Evolutionary conservation across 2,329 filamentous ascomycete species (phyloP).

Genomic region (Scopulariopsis brevicaulis): DNA sequence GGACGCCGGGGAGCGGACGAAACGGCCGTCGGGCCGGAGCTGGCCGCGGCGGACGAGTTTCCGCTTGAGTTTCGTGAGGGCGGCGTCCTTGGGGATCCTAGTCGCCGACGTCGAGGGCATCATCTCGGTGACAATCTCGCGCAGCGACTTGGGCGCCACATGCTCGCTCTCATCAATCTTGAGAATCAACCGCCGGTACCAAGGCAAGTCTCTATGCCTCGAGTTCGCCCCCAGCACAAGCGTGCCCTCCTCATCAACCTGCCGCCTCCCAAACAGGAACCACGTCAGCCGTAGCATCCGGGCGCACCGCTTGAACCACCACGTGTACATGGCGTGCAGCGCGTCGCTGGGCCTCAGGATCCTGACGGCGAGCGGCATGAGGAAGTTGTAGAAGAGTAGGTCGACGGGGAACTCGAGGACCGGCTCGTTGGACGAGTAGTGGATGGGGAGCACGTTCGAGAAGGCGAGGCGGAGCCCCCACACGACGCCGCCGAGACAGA

Average conservation of each 20-base stretch:
- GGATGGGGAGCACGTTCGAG: constrained; percentile 70
- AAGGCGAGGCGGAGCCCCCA: constrained; percentile 71
- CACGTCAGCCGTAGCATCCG: constrained; percentile 70
- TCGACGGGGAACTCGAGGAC: constrained; percentile 92
- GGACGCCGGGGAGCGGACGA: constrained; percentile 85
- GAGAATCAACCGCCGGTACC: constrained; percentile 32
- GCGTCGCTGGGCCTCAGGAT: constrained; percentile 78
- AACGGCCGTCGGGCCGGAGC: constrained; percentile 62
- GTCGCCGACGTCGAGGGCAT: constrained; percentile 11
- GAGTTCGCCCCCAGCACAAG: constrained; percentile 32
- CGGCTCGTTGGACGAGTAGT: constrained; percentile 87
- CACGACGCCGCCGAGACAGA: constrained; percentile 90
- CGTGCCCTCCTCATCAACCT: constrained; percentile 69
- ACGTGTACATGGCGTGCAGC: constrained; percentile 76
- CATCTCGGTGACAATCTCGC: constrained; percentile 27
- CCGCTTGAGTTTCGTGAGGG: constrained; percentile 26
- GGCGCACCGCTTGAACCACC: constrained; percentile 92
- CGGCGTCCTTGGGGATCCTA: constrained; percentile 18
- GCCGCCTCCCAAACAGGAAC: constrained; percentile 83
- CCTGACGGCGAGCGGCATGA: constrained; percentile 78
- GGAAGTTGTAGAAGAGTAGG: constrained; percentile 90
- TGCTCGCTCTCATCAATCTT: constrained; percentile 27
- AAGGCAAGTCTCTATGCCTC: constrained; percentile 17
- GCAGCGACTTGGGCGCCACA: constrained; percentile 47
- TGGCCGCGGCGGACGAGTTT: constrained; percentile 35